Percentiles rank a stretch among this genome's conserved stretches.
phyloP scores from a whole-genome alignment of 805 yeast genomes.

The Kodamaea hsintzibuensis region DNA sequence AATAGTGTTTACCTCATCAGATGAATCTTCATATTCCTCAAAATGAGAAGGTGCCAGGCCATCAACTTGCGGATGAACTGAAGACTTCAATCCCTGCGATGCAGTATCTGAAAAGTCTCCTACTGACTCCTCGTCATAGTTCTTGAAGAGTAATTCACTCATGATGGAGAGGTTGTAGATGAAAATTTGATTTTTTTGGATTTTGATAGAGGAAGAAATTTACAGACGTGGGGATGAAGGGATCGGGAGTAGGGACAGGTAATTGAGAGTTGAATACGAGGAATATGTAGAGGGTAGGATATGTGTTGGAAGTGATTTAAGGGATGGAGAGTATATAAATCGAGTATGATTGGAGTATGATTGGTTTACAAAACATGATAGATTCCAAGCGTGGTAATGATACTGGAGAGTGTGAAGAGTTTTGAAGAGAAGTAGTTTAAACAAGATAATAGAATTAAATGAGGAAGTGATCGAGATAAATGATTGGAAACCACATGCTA shows the following conservation, averaged over 20 bases:
- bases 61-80: neutral
- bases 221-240: neutral
- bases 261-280: neutral
- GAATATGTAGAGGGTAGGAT: too few relatives aligned
- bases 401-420: too few relatives aligned
- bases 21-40: neutral
- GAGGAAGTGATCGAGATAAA: too few relatives aligned
- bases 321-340: too few relatives aligned
- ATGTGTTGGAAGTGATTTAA: too few relatives aligned
- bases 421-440: too few relatives aligned
- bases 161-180: conserved; percentile 11
- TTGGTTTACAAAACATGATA: too few relatives aligned
- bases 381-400: too few relatives aligned
- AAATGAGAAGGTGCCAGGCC: neutral
- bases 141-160: conserved; percentile 26
- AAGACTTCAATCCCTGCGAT: neutral
- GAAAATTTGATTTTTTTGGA: neutral
- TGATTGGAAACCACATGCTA: too few relatives aligned
- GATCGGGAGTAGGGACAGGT: neutral
- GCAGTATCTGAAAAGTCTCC: neutral
- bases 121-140: conserved; percentile 14
- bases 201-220: neutral
- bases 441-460: too few relatives aligned
- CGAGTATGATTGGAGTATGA: too few relatives aligned
- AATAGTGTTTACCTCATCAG: neutral